Conservation (phyloP, 2,329 filamentous ascomycete species). For the Septoria petroselini region DNA sequence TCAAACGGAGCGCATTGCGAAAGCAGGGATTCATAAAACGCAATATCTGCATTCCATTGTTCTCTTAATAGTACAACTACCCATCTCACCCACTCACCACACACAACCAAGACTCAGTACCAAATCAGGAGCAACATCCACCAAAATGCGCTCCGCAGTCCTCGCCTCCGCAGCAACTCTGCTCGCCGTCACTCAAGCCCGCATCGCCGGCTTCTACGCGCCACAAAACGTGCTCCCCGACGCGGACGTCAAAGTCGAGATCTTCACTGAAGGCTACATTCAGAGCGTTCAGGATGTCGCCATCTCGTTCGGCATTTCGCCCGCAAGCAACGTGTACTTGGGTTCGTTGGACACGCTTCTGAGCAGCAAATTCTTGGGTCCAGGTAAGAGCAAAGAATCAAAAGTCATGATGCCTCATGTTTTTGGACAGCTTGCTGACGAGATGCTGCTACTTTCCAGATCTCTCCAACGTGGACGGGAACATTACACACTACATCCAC, state of each 20-base stretch:
- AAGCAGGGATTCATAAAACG: too few relatives aligned
- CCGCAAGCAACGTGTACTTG: constrained; percentile 2
- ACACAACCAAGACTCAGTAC: too few relatives aligned
- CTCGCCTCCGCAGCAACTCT: constrained; percentile 14
- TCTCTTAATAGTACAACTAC: too few relatives aligned
- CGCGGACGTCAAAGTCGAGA: constrained; percentile 39
- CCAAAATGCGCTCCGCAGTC: constrained; percentile 13
- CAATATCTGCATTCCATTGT: too few relatives aligned
- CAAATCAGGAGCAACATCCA: too few relatives aligned
- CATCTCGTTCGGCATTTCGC: constrained; percentile 42
- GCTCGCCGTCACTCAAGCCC: constrained; percentile 35
- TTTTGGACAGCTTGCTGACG: background rate
- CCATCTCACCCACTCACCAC: too few relatives aligned
- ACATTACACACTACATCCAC: constrained; percentile 27
- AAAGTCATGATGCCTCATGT: too few relatives aligned
- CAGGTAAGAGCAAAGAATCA: too few relatives aligned
- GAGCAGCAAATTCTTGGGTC: constrained; percentile 19
- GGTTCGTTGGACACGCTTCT: constrained; percentile 17
- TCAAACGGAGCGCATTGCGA: too few relatives aligned
- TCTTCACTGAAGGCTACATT: constrained; percentile 46
- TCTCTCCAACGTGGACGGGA: constrained; percentile 19
- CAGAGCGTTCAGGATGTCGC: constrained; percentile 47
- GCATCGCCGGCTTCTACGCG: constrained; percentile 46
- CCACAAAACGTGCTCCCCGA: constrained; percentile 44
- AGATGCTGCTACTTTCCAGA: constrained; percentile 6